Evolutionary conservation across 441 rosid genomes (phyloP).

Genomic region (Biscutella laevigata): DNA sequence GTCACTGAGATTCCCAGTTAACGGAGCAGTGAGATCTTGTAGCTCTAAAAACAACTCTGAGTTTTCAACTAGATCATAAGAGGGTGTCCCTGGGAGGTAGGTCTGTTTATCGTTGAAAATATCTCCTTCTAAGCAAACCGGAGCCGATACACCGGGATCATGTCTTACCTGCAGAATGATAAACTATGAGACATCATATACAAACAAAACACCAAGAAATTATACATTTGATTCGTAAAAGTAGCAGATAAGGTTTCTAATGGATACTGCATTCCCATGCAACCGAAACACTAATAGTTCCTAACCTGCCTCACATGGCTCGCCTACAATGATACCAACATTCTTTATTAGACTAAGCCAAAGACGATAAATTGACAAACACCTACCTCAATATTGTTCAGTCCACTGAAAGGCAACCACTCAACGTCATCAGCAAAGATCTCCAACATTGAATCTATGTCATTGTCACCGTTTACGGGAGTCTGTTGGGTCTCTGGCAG

Average conservation of each 20-base stretch:
- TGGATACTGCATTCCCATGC: neutral
- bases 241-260: neutral
- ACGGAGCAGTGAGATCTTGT: conserved; percentile 22
- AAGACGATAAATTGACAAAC: neutral
- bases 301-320: no score
- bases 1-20: neutral
- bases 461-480: conserved; percentile 14
- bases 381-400: conserved; percentile 29
- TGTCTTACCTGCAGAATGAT: conserved; percentile 11
- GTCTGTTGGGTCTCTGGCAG: conserved; percentile 3
- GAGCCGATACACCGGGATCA: conserved; percentile 1
- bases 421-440: conserved; percentile 19
- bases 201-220: neutral
- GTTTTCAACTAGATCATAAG: neutral
- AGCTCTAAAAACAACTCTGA: conserved; percentile 18
- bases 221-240: neutral
- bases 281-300: neutral
- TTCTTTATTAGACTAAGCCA: no score
- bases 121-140: conserved; percentile 15
- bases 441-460: conserved; percentile 26
- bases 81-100: conserved; percentile 5
- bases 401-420: neutral
- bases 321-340: no score
- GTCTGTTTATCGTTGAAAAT: conserved; percentile 13
- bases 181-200: conserved; percentile 6